Conservation (phyloP, 345 rosid genomes). For the Eutrema heterophyllum region DNA sequence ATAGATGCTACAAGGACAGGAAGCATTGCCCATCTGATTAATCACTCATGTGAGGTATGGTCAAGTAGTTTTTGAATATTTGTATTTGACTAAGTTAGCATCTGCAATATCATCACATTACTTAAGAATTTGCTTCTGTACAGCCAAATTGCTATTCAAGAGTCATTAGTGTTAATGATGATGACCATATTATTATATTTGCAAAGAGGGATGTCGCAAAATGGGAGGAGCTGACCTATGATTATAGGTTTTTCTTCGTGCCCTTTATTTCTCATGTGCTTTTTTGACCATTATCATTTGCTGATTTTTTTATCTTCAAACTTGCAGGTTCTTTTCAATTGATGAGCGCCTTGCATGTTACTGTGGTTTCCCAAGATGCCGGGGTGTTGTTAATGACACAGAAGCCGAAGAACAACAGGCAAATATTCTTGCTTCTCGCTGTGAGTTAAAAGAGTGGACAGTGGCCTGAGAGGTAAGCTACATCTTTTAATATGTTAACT, state of each 20-base stretch:
- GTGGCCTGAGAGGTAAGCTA: conserved; percentile 39
- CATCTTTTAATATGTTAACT: not conserved
- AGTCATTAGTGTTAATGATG: conserved; percentile 74
- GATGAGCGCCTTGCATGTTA: conserved; percentile 87
- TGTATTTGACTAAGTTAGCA: not conserved
- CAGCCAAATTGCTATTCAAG: conserved; percentile 99
- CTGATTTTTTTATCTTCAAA: conserved; percentile 15
- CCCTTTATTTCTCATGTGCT: not conserved
- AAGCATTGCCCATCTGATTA: conserved; percentile 96
- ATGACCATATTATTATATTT: conserved; percentile 86
- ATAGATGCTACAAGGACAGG: conserved; percentile 98
- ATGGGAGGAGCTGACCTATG: conserved; percentile 97
- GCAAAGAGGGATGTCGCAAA: conserved; percentile 92
- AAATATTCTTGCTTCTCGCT: conserved; percentile 53
- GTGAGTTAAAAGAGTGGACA: conserved; percentile 74
- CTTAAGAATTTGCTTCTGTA: conserved; percentile 27
- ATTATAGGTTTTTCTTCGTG: conserved; percentile 61
- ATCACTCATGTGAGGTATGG: conserved; percentile 93
- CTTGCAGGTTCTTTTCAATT: conserved; percentile 80
- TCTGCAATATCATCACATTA: not conserved
- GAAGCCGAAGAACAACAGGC: conserved; percentile 85
- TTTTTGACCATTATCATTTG: not conserved
- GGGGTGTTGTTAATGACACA: conserved; percentile 91
- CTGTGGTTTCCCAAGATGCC: conserved; percentile 87
- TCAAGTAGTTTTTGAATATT: not conserved